Percentiles rank a stretch among this genome's conserved stretches.
Conservation (phyloP, 2,329 filamentous ascomycete genomes). For the Sporothrix schenckii region DNA sequence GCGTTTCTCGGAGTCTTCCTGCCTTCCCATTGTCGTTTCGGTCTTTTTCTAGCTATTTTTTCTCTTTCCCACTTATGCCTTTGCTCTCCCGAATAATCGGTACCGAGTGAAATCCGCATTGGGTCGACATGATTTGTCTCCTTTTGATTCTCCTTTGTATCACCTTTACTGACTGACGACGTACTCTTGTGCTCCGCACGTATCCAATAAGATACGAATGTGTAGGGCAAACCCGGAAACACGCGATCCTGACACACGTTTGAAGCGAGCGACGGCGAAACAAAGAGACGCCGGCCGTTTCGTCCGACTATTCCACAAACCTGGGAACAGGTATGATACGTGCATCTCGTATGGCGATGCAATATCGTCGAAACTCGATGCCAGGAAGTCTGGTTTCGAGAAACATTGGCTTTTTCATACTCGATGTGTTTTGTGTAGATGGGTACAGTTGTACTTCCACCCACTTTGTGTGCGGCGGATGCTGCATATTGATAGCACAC, state of each 20-base stretch:
- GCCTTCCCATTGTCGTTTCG: background rate
- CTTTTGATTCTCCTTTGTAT: background rate
- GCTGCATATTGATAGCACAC: background rate
- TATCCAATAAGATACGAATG: background rate
- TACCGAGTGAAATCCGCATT: background rate
- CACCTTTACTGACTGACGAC: background rate
- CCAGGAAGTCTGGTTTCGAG: background rate
- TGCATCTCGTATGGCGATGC: background rate
- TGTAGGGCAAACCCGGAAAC: background rate
- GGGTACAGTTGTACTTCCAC: too few relatives aligned
- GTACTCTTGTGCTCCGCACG: background rate
- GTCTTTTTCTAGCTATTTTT: background rate
- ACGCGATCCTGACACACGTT: conserved; percentile 14
- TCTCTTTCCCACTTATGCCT: background rate
- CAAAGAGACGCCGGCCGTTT: conserved; percentile 5
- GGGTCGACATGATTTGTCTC: background rate
- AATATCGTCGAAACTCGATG: background rate
- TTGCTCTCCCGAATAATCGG: background rate
- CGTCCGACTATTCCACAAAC: background rate
- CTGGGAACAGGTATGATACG: background rate
- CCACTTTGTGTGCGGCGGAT: background rate
- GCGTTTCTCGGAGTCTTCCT: background rate
- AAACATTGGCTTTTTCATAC: background rate
- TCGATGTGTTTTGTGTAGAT: conserved; percentile 21
- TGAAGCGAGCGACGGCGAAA: background rate